Evolutionary conservation across 352 stramenopile genomes (phyloP).

Genomic region (Phytophthora litchii): DNA sequence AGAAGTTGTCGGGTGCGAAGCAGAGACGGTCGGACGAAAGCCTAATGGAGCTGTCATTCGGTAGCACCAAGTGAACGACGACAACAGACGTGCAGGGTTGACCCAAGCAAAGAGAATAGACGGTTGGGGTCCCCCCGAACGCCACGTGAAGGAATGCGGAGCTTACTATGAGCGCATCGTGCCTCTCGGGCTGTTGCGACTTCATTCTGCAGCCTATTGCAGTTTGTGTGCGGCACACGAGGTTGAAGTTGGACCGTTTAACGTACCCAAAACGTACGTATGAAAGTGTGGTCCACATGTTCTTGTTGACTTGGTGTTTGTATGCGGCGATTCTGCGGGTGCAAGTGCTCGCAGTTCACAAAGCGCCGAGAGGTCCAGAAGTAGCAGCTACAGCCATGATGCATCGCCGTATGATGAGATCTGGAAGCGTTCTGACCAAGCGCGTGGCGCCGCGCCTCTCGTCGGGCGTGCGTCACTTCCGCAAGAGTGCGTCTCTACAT

Average conservation of each 20-base stretch:
- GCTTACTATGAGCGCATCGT: constrained; percentile 46
- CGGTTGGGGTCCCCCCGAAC: constrained; percentile 62
- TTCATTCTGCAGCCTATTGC: too few relatives aligned
- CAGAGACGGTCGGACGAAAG: constrained; percentile 74
- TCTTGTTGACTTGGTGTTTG: constrained; percentile 6
- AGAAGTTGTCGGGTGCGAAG: constrained; percentile 68
- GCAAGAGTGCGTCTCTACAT: constrained; percentile 56
- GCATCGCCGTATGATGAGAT: constrained; percentile 55
- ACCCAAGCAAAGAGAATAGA: constrained; percentile 65
- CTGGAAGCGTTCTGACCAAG: constrained; percentile 39
- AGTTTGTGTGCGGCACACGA: neutral
- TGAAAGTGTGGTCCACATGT: neutral
- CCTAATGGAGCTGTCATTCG: constrained; percentile 49
- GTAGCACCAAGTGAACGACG: constrained; percentile 70
- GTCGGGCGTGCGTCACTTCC: constrained; percentile 68
- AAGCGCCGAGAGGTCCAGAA: constrained; percentile 26
- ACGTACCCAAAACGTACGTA: constrained; percentile 13
- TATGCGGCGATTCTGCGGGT: constrained; percentile 21
- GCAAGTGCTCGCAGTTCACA: constrained; percentile 21
- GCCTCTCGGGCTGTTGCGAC: constrained; percentile 5
- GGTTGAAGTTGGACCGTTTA: constrained; percentile 16
- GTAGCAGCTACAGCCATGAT: constrained; percentile 36
- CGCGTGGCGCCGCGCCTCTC: constrained; percentile 30
- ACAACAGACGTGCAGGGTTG: constrained; percentile 68
- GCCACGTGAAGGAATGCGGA: constrained; percentile 54